A percentile compares a stretch with the other conserved stretches of the same genome.
These are phyloP conservation scores for Funneliformis mosseae DNA, from an alignment of 192 early-diverging fungal genomes.

Conservation along the genomic window DNA sequence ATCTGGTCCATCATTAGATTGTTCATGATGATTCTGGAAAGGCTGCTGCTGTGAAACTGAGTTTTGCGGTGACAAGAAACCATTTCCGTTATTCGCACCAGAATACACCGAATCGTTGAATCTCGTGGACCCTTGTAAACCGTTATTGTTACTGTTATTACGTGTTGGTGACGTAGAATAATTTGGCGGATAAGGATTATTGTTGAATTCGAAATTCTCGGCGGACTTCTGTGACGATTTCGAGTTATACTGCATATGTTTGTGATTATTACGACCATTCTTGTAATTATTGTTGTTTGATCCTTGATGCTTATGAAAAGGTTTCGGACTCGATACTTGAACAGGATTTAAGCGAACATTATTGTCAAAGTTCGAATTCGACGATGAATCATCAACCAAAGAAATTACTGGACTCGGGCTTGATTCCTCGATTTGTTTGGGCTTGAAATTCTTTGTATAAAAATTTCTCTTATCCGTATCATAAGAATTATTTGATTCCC, in stretches of 20 bases:
- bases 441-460: too few species aligned
- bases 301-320: neutral
- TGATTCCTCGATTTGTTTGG: too few species aligned
- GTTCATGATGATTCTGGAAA: neutral
- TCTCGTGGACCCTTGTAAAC: too few species aligned
- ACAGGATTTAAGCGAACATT: neutral
- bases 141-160: neutral
- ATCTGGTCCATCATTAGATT: neutral
- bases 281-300: neutral
- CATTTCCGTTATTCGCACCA: too few species aligned
- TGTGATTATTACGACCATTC: neutral
- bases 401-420: too few species aligned
- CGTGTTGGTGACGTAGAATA: neutral
- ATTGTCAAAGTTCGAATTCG: neutral
- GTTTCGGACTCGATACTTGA: neutral
- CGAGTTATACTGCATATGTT: too few species aligned
- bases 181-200: neutral
- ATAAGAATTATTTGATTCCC: too few species aligned
- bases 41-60: neutral
- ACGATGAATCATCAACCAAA: neutral
- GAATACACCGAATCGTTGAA: neutral
- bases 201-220: neutral
- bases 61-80: too few species aligned
- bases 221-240: neutral
- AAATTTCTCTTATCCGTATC: too few species aligned